These are phyloP conservation scores for Fusarium buxicola DNA, from an alignment of 2,329 filamentous ascomycete species.

Conservation along the genomic window DNA sequence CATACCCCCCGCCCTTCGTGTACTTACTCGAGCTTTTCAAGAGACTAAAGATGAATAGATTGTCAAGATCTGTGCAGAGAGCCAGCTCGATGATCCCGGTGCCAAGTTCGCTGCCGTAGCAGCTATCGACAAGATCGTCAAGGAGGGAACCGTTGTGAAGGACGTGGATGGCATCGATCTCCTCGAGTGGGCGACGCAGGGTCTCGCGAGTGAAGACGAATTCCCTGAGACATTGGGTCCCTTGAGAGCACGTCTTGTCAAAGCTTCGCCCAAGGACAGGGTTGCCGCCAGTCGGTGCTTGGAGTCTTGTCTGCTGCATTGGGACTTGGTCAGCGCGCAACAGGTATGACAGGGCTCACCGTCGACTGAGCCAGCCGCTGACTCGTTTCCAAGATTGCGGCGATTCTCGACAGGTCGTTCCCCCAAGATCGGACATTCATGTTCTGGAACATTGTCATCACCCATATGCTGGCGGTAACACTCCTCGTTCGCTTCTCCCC, in stretches of 20 bases:
- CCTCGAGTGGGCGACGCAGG: conserved; percentile 64
- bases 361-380: neutral
- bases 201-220: conserved; percentile 53
- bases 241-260: conserved; percentile 63
- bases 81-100: conserved; percentile 61
- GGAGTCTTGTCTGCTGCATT: conserved; percentile 64
- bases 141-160: conserved; percentile 58
- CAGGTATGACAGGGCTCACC: conserved; percentile 54
- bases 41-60: conserved; percentile 48
- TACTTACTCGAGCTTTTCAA: neutral
- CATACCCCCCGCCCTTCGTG: neutral
- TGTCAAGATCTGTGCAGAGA: conserved; percentile 63
- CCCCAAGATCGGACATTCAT: conserved; percentile 60
- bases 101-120: conserved; percentile 59
- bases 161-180: conserved; percentile 65
- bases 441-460: conserved; percentile 67
- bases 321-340: conserved; percentile 68
- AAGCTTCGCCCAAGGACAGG: conserved; percentile 63
- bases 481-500: neutral
- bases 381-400: conserved; percentile 60
- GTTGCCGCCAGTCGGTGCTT: conserved; percentile 57
- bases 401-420: conserved; percentile 63
- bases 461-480: conserved; percentile 64
- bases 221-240: conserved; percentile 62
- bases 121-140: conserved; percentile 59